phyloP scores from a whole-genome alignment of 2,329 filamentous ascomycete genomes.

The Alternaria sp. region DNA sequence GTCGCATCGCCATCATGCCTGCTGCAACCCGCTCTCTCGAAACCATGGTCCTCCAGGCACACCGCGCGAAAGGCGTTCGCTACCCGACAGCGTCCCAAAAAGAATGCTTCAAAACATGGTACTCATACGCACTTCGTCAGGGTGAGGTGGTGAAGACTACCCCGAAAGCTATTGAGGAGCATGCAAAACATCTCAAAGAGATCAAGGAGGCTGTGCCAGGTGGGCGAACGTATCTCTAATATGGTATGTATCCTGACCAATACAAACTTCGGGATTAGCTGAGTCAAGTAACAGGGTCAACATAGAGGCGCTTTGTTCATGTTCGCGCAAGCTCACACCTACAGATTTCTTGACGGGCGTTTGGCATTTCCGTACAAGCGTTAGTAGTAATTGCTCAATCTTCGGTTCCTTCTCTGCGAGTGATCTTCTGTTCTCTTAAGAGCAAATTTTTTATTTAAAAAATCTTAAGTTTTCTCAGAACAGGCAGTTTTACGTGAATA shows the following conservation, averaged over 20 bases:
- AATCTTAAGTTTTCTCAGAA: neutral
- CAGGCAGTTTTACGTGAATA: neutral
- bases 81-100: slow-evolving; percentile 44
- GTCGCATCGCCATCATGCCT: slow-evolving; percentile 32
- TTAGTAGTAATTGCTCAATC: neutral
- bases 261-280: neutral
- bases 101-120: slow-evolving; percentile 51
- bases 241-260: neutral
- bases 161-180: slow-evolving; percentile 32
- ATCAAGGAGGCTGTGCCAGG: slow-evolving; percentile 37
- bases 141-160: slow-evolving; percentile 35
- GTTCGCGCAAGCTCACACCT: neutral
- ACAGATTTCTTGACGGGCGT: too few relatives aligned
- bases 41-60: slow-evolving; percentile 45
- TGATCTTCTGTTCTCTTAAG: neutral
- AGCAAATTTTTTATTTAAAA: neutral
- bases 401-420: too few relatives aligned
- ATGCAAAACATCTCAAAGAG: slow-evolving; percentile 36
- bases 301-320: neutral
- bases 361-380: neutral
- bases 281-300: neutral
- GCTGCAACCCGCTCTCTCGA: slow-evolving; percentile 43
- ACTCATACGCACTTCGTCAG: slow-evolving; percentile 44
- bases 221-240: slow-evolving; percentile 45
- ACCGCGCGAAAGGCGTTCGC: slow-evolving; percentile 48